Evolutionary conservation across 345 rosid genomes (phyloP), one percentile per base, ranked within the genome.

Genomic region (Theobroma cacao): DNA sequence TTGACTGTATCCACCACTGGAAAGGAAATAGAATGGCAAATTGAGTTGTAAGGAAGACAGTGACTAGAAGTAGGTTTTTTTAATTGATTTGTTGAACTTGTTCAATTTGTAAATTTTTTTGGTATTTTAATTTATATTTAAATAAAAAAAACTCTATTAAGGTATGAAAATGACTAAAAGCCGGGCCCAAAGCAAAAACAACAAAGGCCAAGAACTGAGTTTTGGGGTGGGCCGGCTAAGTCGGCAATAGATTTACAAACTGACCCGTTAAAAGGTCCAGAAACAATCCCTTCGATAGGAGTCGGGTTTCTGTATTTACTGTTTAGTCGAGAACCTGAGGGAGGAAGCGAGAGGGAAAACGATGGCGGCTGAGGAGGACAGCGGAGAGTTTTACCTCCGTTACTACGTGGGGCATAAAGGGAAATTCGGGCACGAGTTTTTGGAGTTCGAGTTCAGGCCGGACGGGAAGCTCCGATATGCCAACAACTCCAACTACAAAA

Each of bases 361-460:
- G 30, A 34, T 60, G 45, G 50, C 18, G 24, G 86, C 84, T 41
- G 97, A 93, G 71, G 98, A 89, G 26, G 92, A 87, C 12, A 82
- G 73, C 11, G 87, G 85, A 9, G 98, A 94, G 87, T 96, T 96
- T 84, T 92, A 94, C 85, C 94, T 96, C 68, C 84, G 99, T 47
- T 94, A 94, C 83, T 96, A 92, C 84, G 98, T 96, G 6, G 99
- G 99, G 15, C 98, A 96, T 93, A 96, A 93, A 82, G 99, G 99
- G 17, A 96, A 96, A 77, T 96, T 96, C 75, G 99, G 99, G 2
- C 99, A 94, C 86, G 98, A 96, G 91, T 96, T 96, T 82, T 62
- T 96, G 81, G 99, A 96, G 94, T 96, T 96, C 87, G 98, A 94
- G 91, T 96, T 96, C 87, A 80, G 98, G 82, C 89, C 94, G 0